Evolutionary conservation across 1,139 yeast species (phyloP).

Genomic region (Yamadazyma jaroonii): DNA sequence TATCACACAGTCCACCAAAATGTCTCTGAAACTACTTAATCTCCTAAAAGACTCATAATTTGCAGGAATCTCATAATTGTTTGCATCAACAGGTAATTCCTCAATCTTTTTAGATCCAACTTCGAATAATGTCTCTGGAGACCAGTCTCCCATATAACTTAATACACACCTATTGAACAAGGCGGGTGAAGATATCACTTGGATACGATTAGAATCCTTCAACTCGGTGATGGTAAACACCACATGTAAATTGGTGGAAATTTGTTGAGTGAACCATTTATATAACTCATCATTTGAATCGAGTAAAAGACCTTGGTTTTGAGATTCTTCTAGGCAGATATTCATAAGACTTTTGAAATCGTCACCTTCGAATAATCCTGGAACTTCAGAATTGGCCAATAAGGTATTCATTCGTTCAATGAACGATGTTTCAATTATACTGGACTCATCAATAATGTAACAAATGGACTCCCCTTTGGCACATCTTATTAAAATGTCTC

Average conservation of each 20-base stretch:
- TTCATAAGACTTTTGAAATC: slow-evolving; percentile 55
- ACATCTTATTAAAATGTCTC: slow-evolving; percentile 47
- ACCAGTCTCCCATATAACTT: slow-evolving; percentile 91
- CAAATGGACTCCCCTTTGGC: slow-evolving; percentile 63
- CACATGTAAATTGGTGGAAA: slow-evolving; percentile 75
- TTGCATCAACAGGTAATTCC: slow-evolving; percentile 51
- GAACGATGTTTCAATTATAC: slow-evolving; percentile 72
- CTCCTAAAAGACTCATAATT: slow-evolving; percentile 14
- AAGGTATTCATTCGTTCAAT: slow-evolving; percentile 90
- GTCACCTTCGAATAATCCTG: slow-evolving; percentile 84
- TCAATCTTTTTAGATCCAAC: slow-evolving; percentile 47
- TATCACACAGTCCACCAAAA: slow-evolving; percentile 47
- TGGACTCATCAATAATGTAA: slow-evolving; percentile 78
- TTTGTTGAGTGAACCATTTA: slow-evolving; percentile 68
- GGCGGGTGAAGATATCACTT: slow-evolving; percentile 79
- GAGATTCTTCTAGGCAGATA: slow-evolving; percentile 58
- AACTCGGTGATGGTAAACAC: slow-evolving; percentile 73
- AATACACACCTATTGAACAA: slow-evolving; percentile 86
- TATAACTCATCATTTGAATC: slow-evolving; percentile 75
- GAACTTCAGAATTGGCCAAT: slow-evolving; percentile 88
- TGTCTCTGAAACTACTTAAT: slow-evolving; percentile 36
- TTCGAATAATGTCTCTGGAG: slow-evolving; percentile 44
- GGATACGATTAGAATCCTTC: slow-evolving; percentile 28
- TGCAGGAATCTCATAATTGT: slow-evolving; percentile 34
- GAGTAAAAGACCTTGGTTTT: slow-evolving; percentile 57